These are phyloP conservation scores for Entomortierella chlamydospora DNA, from an alignment of 192 early-diverging fungal species.

Conservation along the genomic window DNA sequence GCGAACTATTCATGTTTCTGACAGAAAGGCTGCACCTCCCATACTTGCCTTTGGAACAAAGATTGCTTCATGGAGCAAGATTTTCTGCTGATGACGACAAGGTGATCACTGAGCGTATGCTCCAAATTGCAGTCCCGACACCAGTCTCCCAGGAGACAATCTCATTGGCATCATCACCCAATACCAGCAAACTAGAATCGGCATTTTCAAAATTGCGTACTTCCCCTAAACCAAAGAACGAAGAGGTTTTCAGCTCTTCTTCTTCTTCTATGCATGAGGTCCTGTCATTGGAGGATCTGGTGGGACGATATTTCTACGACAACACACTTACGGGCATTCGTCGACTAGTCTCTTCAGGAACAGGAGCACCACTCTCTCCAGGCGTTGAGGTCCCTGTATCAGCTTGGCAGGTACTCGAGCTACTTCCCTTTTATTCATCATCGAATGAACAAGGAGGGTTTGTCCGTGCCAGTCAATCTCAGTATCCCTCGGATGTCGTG, in stretches of 20 bases:
- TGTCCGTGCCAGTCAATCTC: constrained; percentile 53
- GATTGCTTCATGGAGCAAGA: constrained; percentile 76
- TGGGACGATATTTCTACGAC: constrained; percentile 74
- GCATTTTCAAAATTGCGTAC: constrained; percentile 23
- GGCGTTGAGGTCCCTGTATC: constrained; percentile 64
- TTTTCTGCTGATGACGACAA: constrained; percentile 72
- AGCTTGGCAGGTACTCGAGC: constrained; percentile 77
- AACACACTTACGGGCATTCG: constrained; percentile 68
- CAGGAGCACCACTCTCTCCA: constrained; percentile 36
- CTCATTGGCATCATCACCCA: neutral
- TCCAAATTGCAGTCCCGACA: constrained; percentile 62
- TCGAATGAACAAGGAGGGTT: constrained; percentile 71
- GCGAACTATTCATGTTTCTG: constrained; percentile 77
- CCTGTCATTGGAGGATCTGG: constrained; percentile 62
- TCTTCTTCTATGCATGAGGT: constrained; percentile 22
- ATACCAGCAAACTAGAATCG: constrained; percentile 16
- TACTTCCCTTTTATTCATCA: constrained; percentile 77
- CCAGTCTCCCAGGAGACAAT: neutral
- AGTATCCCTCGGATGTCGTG: constrained; percentile 68
- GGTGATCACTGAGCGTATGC: constrained; percentile 72
- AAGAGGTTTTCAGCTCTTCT: neutral
- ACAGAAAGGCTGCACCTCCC: constrained; percentile 73
- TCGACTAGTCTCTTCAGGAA: constrained; percentile 51
- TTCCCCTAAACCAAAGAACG: constrained; percentile 7
- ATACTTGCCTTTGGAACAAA: constrained; percentile 72